Evolutionary conservation across 139 green algal species (phyloP), one percentile per base, ranked within the genome.

Genomic region (Micractinium sp.): DNA sequence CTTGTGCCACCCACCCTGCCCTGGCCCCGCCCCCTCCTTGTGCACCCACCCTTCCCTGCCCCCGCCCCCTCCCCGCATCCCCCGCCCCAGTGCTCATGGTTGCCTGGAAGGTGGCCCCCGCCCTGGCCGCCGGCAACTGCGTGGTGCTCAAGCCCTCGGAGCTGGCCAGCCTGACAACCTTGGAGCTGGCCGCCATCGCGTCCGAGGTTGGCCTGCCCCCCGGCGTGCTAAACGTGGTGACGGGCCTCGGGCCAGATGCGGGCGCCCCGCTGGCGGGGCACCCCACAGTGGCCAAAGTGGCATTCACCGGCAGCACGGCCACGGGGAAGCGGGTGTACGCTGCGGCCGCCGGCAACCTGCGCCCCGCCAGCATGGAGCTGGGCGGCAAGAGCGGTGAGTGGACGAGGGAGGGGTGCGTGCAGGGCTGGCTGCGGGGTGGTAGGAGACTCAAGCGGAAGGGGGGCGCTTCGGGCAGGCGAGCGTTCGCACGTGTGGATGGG

Each of bases 51-150:
- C 35, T 20, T 1, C 74, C 16, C 33, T 27, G 33, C 3, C 73
- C 25, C 29, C 31, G 3, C 25, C 25, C 74, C 14, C 35, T 80
- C 33, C 18, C 3, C 5, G 14, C 69, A 18, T 84, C 41, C 20
- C 27, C n/a, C 61, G 7, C 20, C 75, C 81, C 92, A 93, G 89
- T 84, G 81, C 66, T 87, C 25, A 95, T 94, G 89, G 86, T 88
- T 19, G 56, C 87, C 35, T 98, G 95, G 96, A 97, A 98, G 93
- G 95, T 98, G 14, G 96, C 96, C 0, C 96, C 97, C n/a, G 96
- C 96, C 18, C 93, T 99, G 39, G 97, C 97, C 7, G 96, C 96
- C 7, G 97, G 97, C 90, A 96, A 95, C 92, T 93, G 85, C 75
- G 91, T 86, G 29, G 92, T 99, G 16, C 91, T 98, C 27, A 99